phyloP scores from a whole-genome alignment of 805 yeast species.

The Ogataea allantospora region DNA sequence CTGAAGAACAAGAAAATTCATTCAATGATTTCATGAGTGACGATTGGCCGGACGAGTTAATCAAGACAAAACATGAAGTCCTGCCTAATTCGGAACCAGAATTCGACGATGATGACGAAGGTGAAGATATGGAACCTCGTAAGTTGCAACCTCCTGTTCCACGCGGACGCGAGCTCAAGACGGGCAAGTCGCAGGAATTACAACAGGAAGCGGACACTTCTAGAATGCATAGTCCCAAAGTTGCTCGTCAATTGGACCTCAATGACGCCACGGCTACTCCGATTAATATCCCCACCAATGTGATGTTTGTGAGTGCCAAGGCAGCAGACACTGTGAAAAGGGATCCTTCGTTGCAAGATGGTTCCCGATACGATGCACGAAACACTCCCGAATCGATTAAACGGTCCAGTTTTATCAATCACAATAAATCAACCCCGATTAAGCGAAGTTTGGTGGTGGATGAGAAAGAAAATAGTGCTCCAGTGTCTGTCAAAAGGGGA shows the following conservation, averaged over 20 bases:
- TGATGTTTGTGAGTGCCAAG: constrained; percentile 59
- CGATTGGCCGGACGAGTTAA: constrained; percentile 34
- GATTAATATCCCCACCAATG: constrained; percentile 25
- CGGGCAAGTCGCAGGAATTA: constrained; percentile 12
- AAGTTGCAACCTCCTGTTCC: constrained; percentile 9
- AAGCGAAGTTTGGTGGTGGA: constrained; percentile 36
- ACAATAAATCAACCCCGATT: constrained; percentile 63
- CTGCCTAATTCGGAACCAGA: constrained; percentile 29
- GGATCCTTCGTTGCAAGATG: constrained; percentile 38
- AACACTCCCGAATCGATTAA: constrained; percentile 55
- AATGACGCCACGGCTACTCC: constrained; percentile 15
- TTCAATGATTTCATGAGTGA: constrained; percentile 47
- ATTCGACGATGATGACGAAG: constrained; percentile 31
- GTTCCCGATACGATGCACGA: constrained; percentile 52
- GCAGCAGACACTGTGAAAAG: constrained; percentile 57
- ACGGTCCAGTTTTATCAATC: constrained; percentile 56
- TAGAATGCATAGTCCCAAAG: constrained; percentile 2
- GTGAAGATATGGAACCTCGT: constrained; percentile 25
- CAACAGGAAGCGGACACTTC: constrained; percentile 8
- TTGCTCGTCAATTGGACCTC: constrained; percentile 7
- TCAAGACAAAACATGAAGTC: constrained; percentile 10
- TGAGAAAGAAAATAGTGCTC: constrained; percentile 15
- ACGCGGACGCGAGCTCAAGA: constrained; percentile 11
- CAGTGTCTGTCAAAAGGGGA: constrained; percentile 16
- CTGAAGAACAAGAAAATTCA: constrained; percentile 44